Evolutionary conservation across 306 rosid species (phyloP), one percentile per base, ranked within the genome.

Genomic region (Acacia acuminata): DNA sequence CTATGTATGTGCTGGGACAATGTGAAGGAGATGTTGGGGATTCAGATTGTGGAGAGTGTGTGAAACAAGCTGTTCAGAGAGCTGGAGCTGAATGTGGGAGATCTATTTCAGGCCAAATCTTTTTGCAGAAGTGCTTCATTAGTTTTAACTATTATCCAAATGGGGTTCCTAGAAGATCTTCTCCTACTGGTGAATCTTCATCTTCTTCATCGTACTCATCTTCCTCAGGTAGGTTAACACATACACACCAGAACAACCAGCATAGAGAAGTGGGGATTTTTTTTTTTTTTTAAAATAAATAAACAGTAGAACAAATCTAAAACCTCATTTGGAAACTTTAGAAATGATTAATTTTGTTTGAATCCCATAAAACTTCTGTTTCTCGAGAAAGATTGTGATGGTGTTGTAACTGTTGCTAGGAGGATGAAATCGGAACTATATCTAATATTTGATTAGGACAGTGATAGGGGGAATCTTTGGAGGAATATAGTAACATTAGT

Each of bases 21-120:
- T 95, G 99, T 75, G 97, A 95, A 81, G 99, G 99, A 2, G 96
- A 88, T 81, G 82, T 95, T 61, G 99, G 99, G 27, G 98, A 92
- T 75, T 85, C 96, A 2, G 98, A 95, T 80, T 95, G 99, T 71
- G 97, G 96, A 0, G 94, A 87, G 69, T 93, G 98, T 85, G 90
- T 92, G 64, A 95, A 95, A 51, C 86, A 56, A 81, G 93, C 94
- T 42, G 96, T 90, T 47, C 94, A 95, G 78, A 95, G 73, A 86
- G 94, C 96, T 85, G 92, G 91, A 63, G 94, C 86, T 84, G 99
- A 95, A 82, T 95, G 99, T 80, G 99, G 98, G 5, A 88, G 81
- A 64, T 88, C 98, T 43, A 89, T 90, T 79, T 95, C 99, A 3
- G 98, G 97, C 16, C 97, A 95, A 87, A 82, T 95, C 24, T 95